phyloP scores from a whole-genome alignment of 2,329 filamentous ascomycete genomes.

The Pseudocercospora fuligena region DNA sequence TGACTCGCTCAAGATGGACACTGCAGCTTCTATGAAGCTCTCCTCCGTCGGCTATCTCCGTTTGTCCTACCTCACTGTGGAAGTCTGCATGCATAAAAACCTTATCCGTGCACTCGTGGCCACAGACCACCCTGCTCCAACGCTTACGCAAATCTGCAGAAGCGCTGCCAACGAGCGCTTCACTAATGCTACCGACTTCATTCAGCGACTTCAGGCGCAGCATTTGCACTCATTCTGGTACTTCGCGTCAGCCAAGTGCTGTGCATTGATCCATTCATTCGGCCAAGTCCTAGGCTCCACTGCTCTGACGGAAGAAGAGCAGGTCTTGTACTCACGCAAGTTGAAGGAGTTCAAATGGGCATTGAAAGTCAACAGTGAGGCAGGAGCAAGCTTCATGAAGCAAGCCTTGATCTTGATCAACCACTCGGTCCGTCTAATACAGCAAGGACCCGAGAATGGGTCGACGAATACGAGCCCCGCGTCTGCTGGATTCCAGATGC shows the following conservation, averaged over 20 bases:
- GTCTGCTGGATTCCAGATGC: slow-evolving; percentile 13
- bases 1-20: slow-evolving; percentile 35
- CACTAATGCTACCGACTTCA: slow-evolving; percentile 51
- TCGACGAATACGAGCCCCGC: slow-evolving; percentile 27
- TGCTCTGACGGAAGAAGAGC: slow-evolving; percentile 41
- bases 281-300: slow-evolving; percentile 47
- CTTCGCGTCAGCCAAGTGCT: slow-evolving; percentile 50
- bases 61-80: slow-evolving; percentile 52
- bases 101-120: slow-evolving; percentile 44
- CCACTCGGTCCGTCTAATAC: slow-evolving; percentile 22
- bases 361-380: slow-evolving; percentile 48
- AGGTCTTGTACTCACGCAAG: slow-evolving; percentile 42
- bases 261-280: slow-evolving; percentile 50
- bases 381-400: slow-evolving; percentile 50
- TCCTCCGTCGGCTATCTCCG: slow-evolving; percentile 49
- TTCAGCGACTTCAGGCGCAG: slow-evolving; percentile 50
- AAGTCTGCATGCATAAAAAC: slow-evolving; percentile 52
- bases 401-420: slow-evolving; percentile 40
- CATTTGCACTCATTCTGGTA: slow-evolving; percentile 56
- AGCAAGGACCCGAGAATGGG: slow-evolving; percentile 16
- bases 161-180: slow-evolving; percentile 51
- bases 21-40: slow-evolving; percentile 36
- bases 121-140: slow-evolving; percentile 32
- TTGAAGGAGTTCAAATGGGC: slow-evolving; percentile 50
- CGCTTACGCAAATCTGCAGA: slow-evolving; percentile 46